Evolutionary conservation across 257 asterid species (phyloP).

Genomic region (Apocynum venetum): DNA sequence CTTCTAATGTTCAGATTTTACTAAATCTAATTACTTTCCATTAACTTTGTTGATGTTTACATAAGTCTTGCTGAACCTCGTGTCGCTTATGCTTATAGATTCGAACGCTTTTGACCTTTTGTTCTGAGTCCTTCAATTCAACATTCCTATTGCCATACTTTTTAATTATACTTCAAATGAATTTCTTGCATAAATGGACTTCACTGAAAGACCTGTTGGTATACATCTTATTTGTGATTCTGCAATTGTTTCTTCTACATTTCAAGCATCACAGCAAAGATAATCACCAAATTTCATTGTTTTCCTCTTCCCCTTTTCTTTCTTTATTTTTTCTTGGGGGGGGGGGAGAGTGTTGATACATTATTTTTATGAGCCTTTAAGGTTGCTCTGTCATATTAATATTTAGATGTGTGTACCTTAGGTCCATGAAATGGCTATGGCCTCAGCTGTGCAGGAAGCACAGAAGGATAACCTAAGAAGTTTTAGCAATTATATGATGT

Average conservation of each 20-base stretch:
- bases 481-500: constrained; percentile 90
- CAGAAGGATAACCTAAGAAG: constrained; percentile 89
- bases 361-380: background rate
- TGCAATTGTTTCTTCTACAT: background rate
- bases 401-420: constrained; percentile 32
- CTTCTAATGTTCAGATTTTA: background rate
- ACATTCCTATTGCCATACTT: background rate
- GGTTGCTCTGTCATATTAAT: constrained; percentile 13
- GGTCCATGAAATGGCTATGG: constrained; percentile 99
- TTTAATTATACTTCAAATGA: background rate
- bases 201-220: background rate
- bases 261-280: background rate
- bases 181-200: background rate
- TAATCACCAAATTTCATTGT: background rate
- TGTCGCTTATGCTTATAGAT: background rate
- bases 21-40: no score
- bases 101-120: background rate
- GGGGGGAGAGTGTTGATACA: background rate
- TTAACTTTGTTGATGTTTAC: no score
- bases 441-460: constrained; percentile 93
- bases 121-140: constrained; percentile 1
- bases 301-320: background rate
- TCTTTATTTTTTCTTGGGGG: background rate
- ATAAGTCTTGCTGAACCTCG: background rate
- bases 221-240: background rate